Base-by-base conservation (phyloP, 148 eudicot species). In the Rhododendron henanense region DNA sequence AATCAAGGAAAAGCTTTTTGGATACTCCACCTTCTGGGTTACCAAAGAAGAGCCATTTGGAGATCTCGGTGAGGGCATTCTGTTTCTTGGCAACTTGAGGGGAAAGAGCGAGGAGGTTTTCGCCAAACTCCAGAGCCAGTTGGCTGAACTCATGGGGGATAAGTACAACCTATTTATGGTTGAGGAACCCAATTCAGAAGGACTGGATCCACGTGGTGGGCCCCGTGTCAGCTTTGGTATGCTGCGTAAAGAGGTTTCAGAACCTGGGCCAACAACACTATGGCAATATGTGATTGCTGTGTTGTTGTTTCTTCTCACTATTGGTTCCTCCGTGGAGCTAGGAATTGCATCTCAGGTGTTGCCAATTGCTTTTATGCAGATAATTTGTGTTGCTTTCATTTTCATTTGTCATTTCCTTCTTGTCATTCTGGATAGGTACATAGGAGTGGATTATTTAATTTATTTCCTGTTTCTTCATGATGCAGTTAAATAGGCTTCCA, bases 341-440 rank as follows among this genome's bases (percentile, higher is more conserved):
- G 99, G 99, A 84, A 95, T 97, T 85, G 99, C 99, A 88, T 97
- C 99, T 90, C 99, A 97, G 98, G 99, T 97, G 89, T 53, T 81
- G 55, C 55, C 81, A 25, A 69, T 73, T 51, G 23, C 67, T 53
- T 63, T 7, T 79, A 41, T 39, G 48, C 28, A 67, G 10, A 23
- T 35, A 14, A n/a, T 85, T 86, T 77, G 63, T 81, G 14, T 10
- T 63, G 19, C 73, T 50, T 53, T 4, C 25, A 81, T 73, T 84
- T 71, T 14, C 19, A 50, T 74, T 84, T 45, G 7, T 51, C 75
- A 61, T 28, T n/a, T 11, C 69, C 45, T 81, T 81, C 82, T 81
- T 10, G 45, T 86, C 59, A 57, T 41, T 39, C 23, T 73, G 53
- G 31, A 25, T 81, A 44, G 19, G 77, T 44, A 51, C 15, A 18